Evolutionary conservation across 768 basidiomycete species (phyloP).

Genomic region (Omphalotus guepiniiformis): DNA sequence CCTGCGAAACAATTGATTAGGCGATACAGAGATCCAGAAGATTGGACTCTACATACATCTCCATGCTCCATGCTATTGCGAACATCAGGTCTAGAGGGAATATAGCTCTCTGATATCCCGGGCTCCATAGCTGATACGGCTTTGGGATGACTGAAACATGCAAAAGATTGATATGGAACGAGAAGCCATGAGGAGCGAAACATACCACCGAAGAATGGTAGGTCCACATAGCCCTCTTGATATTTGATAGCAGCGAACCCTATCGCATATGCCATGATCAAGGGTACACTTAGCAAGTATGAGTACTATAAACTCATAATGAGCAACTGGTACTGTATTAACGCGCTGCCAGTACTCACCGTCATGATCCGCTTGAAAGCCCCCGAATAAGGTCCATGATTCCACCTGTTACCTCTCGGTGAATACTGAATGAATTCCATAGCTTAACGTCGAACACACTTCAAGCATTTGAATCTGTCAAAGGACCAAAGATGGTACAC

Average conservation of each 20-base stretch:
- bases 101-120: conserved; percentile 40
- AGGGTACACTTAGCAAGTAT: conserved; percentile 60
- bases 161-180: conserved; percentile 3
- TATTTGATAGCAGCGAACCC: conserved; percentile 76
- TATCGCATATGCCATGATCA: conserved; percentile 51
- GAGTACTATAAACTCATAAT: conserved; percentile 50
- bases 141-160: conserved; percentile 52
- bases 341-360: conserved; percentile 32
- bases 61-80: conserved; percentile 66
- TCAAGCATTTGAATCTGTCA: conserved; percentile 72
- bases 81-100: conserved; percentile 65
- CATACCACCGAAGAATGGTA: conserved; percentile 49
- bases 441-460: conserved; percentile 30
- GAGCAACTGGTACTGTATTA: not conserved
- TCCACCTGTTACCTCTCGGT: conserved; percentile 48
- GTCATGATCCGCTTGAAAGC: conserved; percentile 87
- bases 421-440: not conserved
- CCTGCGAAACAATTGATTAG: conserved; percentile 29
- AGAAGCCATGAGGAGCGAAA: conserved; percentile 9
- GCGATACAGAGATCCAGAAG: too few species aligned
- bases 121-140: conserved; percentile 57
- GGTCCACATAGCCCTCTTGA: conserved; percentile 50
- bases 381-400: conserved; percentile 60
- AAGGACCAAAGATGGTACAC: conserved; percentile 77
- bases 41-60: conserved; percentile 49